These are phyloP conservation scores for Maudiozyma humilis DNA, from an alignment of 1,139 yeast species.

Conservation along the genomic window DNA sequence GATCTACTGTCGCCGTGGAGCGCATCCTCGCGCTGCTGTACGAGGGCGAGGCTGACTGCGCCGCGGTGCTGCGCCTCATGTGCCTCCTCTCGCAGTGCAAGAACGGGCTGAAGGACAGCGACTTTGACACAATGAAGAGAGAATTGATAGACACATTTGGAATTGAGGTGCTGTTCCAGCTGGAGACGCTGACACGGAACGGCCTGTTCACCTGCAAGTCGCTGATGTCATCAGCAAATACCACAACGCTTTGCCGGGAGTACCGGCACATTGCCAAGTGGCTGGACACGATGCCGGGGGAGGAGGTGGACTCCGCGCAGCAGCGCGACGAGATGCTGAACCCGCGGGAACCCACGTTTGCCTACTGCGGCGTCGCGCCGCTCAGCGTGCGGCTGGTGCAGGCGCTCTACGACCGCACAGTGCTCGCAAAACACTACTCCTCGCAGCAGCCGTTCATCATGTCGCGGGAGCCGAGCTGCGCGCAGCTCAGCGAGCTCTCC, in stretches of 20 bases:
- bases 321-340: constrained; percentile 4
- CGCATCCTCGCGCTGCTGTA: constrained; percentile 22
- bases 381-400: constrained; percentile 26
- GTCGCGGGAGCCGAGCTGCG: constrained; percentile 22
- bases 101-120: constrained; percentile 25
- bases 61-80: constrained; percentile 18
- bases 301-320: constrained; percentile 10
- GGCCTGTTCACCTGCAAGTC: constrained; percentile 20
- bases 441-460: constrained; percentile 29
- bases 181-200: constrained; percentile 20
- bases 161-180: constrained; percentile 19
- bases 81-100: constrained; percentile 24
- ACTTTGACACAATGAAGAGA: constrained; percentile 20
- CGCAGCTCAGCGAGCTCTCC: constrained; percentile 20
- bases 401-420: constrained; percentile 25
- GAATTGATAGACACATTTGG: constrained; percentile 29
- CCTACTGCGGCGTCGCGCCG: constrained; percentile 32
- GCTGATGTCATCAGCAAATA: not conserved
- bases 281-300: constrained; percentile 24
- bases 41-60: constrained; percentile 18
- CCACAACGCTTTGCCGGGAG: constrained; percentile 15
- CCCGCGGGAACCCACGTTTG: constrained; percentile 27
- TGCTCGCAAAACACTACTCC: constrained; percentile 19
- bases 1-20: constrained; percentile 16
- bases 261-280: constrained; percentile 20